Evolutionary conservation across 192 early-diverging fungal genomes (phyloP).

Genomic region (Coemansia pectinata): DNA sequence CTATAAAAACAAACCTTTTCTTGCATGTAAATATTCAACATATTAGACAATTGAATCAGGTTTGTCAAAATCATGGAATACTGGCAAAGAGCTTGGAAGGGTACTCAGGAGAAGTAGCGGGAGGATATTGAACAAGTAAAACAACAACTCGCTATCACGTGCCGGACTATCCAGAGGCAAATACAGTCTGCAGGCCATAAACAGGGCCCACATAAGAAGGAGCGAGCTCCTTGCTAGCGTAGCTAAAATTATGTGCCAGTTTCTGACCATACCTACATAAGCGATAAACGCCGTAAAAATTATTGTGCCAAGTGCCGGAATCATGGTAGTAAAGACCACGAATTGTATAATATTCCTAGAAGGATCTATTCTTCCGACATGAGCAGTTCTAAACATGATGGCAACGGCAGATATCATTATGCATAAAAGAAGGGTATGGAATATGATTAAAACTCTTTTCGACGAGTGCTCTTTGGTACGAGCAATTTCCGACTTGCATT

Average conservation of each 20-base stretch:
- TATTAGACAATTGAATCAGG: too few species aligned
- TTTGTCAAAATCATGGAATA: background rate
- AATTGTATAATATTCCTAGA: conserved; percentile 9
- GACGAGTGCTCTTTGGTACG: too few species aligned
- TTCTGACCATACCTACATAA: background rate
- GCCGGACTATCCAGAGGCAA: conserved; percentile 15
- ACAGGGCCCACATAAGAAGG: conserved; percentile 22
- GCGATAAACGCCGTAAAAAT: background rate
- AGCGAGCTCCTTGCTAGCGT: background rate
- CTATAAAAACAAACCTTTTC: too few species aligned
- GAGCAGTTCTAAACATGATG: conserved; percentile 15
- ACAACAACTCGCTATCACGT: conserved; percentile 12
- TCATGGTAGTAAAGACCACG: conserved; percentile 2
- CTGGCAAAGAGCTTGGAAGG: background rate
- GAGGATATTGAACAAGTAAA: conserved; percentile 16
- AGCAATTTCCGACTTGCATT: too few species aligned
- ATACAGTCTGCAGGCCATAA: conserved; percentile 12
- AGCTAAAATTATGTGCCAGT: background rate
- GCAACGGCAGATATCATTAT: conserved; percentile 2
- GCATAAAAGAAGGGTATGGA: background rate
- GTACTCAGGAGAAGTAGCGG: conserved; percentile 14
- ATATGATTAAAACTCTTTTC: background rate
- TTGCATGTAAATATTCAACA: too few species aligned
- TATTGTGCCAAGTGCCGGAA: background rate
- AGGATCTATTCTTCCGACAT: background rate